A percentile compares a stretch with the other conserved stretches of the same genome.
These are phyloP conservation scores for Neofusicoccum sp. DNA, from an alignment of 2,329 filamentous ascomycete genomes.

Conservation along the genomic window DNA sequence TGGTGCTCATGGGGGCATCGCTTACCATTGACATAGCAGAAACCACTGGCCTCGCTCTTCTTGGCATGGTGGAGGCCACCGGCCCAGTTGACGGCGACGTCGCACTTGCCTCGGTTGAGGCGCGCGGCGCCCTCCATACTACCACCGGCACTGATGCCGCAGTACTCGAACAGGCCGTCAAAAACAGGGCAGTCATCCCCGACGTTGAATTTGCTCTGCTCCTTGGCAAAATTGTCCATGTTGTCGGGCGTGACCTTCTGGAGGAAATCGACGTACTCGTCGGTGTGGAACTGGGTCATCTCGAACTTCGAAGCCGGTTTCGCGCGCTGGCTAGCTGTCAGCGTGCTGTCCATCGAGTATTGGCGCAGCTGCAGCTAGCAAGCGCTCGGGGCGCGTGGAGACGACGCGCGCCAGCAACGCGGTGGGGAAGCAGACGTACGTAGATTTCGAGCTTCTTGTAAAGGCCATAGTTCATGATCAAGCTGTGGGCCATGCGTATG, in stretches of 20 bases:
- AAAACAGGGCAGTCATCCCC: slow-evolving; percentile 67
- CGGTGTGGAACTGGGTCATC: slow-evolving; percentile 74
- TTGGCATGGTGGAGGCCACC: slow-evolving; percentile 53
- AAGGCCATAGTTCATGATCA: slow-evolving; percentile 74
- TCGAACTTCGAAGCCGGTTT: slow-evolving; percentile 65
- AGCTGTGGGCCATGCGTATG: slow-evolving; percentile 65
- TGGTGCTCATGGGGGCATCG: background rate
- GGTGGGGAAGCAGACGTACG: slow-evolving; percentile 44
- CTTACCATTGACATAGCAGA: slow-evolving; percentile 52
- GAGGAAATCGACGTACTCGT: slow-evolving; percentile 73
- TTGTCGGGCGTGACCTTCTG: slow-evolving; percentile 96
- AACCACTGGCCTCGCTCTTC: slow-evolving; percentile 51
- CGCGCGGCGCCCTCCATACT: slow-evolving; percentile 73
- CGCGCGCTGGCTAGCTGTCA: slow-evolving; percentile 35
- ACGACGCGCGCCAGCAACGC: background rate
- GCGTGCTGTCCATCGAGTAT: slow-evolving; percentile 2
- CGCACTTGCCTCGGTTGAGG: slow-evolving; percentile 68
- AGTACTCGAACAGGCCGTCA: slow-evolving; percentile 71
- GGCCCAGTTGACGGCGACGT: slow-evolving; percentile 62
- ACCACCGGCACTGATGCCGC: slow-evolving; percentile 69
- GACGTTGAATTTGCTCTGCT: slow-evolving; percentile 79
- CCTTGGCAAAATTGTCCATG: slow-evolving; percentile 89
- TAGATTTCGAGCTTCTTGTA: slow-evolving; percentile 76
- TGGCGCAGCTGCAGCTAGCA: slow-evolving; percentile 12
- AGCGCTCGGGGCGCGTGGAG: slow-evolving; percentile 10